Percentiles rank a stretch among this genome's conserved stretches.
Conservation (phyloP, 305 asterid species). For the Solanum hybrid region DNA sequence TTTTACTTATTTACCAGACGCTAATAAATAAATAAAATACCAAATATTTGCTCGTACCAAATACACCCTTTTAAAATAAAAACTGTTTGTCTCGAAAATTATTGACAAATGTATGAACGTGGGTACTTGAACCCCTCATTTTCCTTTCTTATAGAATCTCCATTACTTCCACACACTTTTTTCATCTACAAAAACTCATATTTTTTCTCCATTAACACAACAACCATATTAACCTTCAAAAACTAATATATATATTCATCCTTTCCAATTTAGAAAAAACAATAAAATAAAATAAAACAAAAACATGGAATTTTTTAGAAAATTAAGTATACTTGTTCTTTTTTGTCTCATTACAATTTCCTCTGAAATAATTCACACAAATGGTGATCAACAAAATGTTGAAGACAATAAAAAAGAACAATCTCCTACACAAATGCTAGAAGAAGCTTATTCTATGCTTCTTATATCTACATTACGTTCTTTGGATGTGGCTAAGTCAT, state of each 20-base stretch:
- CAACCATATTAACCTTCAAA: neutral
- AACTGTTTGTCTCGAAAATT: neutral
- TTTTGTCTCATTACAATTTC: slow-evolving; percentile 4
- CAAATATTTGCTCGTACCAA: neutral
- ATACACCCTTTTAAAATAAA: neutral
- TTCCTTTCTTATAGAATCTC: slow-evolving; percentile 9
- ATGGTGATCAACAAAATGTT: neutral
- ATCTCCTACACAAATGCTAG: slow-evolving; percentile 3
- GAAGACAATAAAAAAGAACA: neutral
- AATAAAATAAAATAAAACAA: neutral
- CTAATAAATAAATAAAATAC: neutral
- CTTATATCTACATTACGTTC: slow-evolving; percentile 2
- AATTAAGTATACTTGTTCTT: neutral
- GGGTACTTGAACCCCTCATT: slow-evolving; percentile 4
- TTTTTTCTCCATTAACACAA: neutral
- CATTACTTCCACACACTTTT: neutral
- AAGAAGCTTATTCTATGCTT: slow-evolving; percentile 5
- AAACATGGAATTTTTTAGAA: slow-evolving; percentile 1
- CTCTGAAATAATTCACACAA: neutral
- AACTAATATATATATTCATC: neutral
- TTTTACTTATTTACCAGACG: neutral
- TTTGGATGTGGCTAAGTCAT: slow-evolving; percentile 14
- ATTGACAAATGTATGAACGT: slow-evolving; percentile 5
- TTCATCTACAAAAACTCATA: neutral
- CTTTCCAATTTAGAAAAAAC: neutral